Percentiles rank a stretch among this genome's conserved stretches.
phyloP scores from a whole-genome alignment of 163 green algal species.

The Chloromonas sp. region DNA sequence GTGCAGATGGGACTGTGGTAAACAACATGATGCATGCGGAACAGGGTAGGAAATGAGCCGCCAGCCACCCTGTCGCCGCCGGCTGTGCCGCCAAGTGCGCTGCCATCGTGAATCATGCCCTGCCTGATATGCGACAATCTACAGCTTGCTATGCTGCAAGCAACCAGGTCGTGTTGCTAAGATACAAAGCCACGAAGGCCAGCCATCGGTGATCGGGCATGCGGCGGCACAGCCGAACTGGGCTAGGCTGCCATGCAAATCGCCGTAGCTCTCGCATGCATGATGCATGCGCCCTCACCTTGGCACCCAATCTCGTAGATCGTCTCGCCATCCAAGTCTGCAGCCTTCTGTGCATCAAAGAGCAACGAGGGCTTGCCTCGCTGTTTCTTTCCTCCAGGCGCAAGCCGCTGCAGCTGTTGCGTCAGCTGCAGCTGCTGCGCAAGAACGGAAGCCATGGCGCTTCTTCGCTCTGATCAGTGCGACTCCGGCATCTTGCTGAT shows the following conservation, averaged over 20 bases:
- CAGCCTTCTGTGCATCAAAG: conserved; percentile 66
- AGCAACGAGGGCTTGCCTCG: conserved; percentile 75
- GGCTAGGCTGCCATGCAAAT: neutral
- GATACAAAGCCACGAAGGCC: too few relatives aligned
- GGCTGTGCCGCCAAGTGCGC: too few relatives aligned
- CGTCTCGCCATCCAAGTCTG: conserved; percentile 69
- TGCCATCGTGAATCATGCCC: too few relatives aligned
- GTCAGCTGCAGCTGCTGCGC: neutral
- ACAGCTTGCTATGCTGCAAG: too few relatives aligned
- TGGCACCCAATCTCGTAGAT: conserved; percentile 60
- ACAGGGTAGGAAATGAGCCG: too few relatives aligned
- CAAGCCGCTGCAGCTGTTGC: neutral
- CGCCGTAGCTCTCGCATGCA: neutral
- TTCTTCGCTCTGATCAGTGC: too few relatives aligned
- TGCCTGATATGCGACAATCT: too few relatives aligned
- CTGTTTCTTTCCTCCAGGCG: conserved; percentile 10
- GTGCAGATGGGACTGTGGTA: too few relatives aligned
- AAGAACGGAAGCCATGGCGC: neutral
- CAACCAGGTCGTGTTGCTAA: too few relatives aligned
- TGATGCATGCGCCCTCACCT: conserved; percentile 34
- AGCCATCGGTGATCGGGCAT: neutral
- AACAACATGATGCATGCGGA: too few relatives aligned
- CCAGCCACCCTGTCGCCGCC: too few relatives aligned
- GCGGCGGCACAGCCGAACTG: neutral
- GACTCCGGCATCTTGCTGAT: too few relatives aligned